These are phyloP conservation scores for Solanum boliviense DNA, from an alignment of 257 asterid species.

Conservation along the genomic window DNA sequence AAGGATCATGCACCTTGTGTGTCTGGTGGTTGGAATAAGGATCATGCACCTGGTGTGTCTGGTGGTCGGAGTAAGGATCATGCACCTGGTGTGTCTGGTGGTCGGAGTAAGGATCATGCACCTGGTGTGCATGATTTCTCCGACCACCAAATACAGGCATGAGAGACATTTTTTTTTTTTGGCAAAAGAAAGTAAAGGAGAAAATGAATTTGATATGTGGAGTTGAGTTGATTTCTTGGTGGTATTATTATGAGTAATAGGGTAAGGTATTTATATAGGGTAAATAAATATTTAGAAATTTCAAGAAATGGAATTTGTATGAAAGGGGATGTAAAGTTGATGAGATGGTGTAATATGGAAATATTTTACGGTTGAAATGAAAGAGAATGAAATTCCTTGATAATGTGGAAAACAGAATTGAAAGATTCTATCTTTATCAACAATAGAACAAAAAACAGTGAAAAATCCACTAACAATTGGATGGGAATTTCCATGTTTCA, in stretches of 20 bases:
- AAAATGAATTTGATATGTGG: not conserved
- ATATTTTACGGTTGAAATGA: not conserved
- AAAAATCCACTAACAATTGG: not conserved
- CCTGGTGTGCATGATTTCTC: not conserved
- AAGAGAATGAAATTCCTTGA: not conserved
- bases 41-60: not conserved
- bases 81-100: too few relatives aligned
- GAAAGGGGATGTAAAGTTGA: not conserved
- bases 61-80: too few relatives aligned
- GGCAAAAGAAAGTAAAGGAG: not conserved
- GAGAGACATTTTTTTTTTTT: constrained; percentile 4
- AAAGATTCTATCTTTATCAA: not conserved
- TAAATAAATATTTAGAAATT: not conserved
- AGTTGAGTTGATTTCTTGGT: not conserved
- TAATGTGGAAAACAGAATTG: not conserved
- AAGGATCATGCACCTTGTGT: not conserved
- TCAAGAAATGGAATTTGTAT: not conserved
- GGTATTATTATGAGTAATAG: not conserved
- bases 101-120: too few relatives aligned
- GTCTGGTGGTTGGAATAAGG: not conserved
- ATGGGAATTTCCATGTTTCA: not conserved
- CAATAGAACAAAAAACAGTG: not conserved
- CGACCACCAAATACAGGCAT: constrained; percentile 1
- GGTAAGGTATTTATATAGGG: not conserved
- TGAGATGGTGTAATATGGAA: not conserved